Conservation (phyloP, 176 grass and related monocot species). For the Coix lacrymajobi region DNA sequence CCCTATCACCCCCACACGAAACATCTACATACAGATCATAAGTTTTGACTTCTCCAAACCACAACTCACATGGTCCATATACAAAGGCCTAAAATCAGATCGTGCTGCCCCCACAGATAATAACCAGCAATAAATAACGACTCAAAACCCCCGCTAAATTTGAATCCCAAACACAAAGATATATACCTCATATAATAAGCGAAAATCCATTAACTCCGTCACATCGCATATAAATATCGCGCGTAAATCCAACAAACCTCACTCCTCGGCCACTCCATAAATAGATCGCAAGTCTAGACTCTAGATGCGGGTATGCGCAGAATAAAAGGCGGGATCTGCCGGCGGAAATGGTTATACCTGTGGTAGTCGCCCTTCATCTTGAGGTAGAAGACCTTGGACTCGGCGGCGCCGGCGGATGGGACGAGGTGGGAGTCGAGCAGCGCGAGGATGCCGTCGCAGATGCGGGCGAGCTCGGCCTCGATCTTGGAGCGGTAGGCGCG, state of each 20-base stretch:
- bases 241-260: background rate
- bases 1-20: background rate
- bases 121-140: background rate
- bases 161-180: background rate
- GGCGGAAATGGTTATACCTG: constrained; percentile 26
- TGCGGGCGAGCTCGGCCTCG: constrained; percentile 73
- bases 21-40: background rate
- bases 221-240: background rate
- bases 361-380: constrained; percentile 96
- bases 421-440: constrained; percentile 84
- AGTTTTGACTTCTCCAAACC: background rate
- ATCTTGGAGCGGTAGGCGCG: constrained; percentile 70
- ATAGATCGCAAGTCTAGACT: background rate
- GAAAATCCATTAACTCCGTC: background rate
- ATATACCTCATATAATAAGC: background rate
- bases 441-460: constrained; percentile 76
- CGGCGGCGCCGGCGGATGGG: constrained; percentile 60
- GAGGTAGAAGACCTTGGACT: constrained; percentile 92
- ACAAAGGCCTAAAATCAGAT: background rate
- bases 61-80: background rate
- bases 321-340: background rate
- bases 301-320: background rate
- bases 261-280: background rate
- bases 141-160: background rate
- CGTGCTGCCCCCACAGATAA: background rate